phyloP scores from a whole-genome alignment of 768 basidiomycete species.

The Hebeloma cylindrosporum region DNA sequence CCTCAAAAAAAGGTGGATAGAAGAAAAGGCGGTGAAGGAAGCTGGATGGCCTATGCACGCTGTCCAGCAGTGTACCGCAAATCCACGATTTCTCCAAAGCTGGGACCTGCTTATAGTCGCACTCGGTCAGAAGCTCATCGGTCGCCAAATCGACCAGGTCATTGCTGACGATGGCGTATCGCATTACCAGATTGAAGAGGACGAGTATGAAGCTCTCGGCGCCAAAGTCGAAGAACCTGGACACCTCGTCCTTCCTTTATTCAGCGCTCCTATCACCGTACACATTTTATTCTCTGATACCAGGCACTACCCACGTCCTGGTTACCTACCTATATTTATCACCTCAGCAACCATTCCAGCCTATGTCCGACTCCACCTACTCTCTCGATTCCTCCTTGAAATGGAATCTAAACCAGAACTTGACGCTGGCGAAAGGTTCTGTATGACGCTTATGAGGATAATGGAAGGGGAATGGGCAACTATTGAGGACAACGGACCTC shows the following conservation, averaged over 20 bases:
- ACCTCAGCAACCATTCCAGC: conserved; percentile 67
- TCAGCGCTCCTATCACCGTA: conserved; percentile 62
- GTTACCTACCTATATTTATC: conserved; percentile 71
- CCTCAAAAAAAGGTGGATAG: conserved; percentile 74
- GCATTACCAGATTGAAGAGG: conserved; percentile 38
- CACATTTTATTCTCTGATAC: conserved; percentile 59
- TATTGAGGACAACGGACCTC: conserved; percentile 70
- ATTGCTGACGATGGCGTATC: conserved; percentile 7
- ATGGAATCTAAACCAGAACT: conserved; percentile 55
- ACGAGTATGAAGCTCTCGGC: conserved; percentile 57
- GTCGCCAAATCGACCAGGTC: conserved; percentile 30
- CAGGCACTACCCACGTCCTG: conserved; percentile 42
- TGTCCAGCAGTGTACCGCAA: conserved; percentile 56
- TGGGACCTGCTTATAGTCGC: conserved; percentile 56
- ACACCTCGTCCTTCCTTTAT: conserved; percentile 61
- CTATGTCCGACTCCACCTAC: conserved; percentile 83
- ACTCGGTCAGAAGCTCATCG: conserved; percentile 56
- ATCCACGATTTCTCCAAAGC: conserved; percentile 39
- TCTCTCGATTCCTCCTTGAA: conserved; percentile 58
- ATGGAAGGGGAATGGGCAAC: conserved; percentile 71
- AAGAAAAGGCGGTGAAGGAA: conserved; percentile 78
- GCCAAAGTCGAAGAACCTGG: conserved; percentile 45
- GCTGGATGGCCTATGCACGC: conserved; percentile 78
- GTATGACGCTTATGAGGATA: conserved; percentile 66
- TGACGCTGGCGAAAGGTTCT: conserved; percentile 69